A percentile compares a stretch with the other conserved stretches of the same genome.
phyloP scores from a whole-genome alignment of 345 rosid species.

The Populus alba region DNA sequence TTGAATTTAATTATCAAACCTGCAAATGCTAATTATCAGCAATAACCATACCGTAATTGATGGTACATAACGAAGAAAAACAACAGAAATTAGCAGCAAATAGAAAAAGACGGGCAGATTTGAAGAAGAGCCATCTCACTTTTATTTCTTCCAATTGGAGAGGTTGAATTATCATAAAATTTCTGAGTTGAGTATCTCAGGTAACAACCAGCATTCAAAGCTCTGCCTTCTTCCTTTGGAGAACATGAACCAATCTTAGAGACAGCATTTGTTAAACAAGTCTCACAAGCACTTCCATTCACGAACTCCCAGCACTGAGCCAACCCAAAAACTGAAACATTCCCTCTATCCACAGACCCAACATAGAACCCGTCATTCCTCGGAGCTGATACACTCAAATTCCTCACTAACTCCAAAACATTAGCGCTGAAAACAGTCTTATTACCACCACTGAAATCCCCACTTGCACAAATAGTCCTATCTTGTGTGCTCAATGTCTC shows the following conservation, averaged over 20 bases:
- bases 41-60: no score
- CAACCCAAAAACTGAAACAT: conserved; percentile 69
- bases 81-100: neutral
- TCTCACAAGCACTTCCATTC: conserved; percentile 43
- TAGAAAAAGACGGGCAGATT: neutral
- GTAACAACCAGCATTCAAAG: conserved; percentile 75
- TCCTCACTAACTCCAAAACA: conserved; percentile 48
- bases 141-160: conserved; percentile 28
- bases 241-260: conserved; percentile 43
- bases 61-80: neutral
- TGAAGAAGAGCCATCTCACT: conserved; percentile 31
- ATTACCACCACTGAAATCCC: conserved; percentile 44
- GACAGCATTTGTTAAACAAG: conserved; percentile 51
- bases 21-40: no score
- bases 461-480: conserved; percentile 40
- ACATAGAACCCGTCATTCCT: conserved; percentile 57
- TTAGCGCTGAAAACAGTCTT: conserved; percentile 45
- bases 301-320: conserved; percentile 86
- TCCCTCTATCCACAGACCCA: conserved; percentile 48
- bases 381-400: conserved; percentile 52
- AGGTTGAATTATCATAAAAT: conserved; percentile 60
- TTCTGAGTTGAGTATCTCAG: conserved; percentile 62
- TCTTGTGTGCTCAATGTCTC: conserved; percentile 45
- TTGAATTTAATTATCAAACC: no score
- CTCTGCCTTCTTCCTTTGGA: conserved; percentile 64